Base-by-base conservation (phyloP, 2,329 filamentous ascomycete species). In the Ceratocystis cubensis region DNA sequence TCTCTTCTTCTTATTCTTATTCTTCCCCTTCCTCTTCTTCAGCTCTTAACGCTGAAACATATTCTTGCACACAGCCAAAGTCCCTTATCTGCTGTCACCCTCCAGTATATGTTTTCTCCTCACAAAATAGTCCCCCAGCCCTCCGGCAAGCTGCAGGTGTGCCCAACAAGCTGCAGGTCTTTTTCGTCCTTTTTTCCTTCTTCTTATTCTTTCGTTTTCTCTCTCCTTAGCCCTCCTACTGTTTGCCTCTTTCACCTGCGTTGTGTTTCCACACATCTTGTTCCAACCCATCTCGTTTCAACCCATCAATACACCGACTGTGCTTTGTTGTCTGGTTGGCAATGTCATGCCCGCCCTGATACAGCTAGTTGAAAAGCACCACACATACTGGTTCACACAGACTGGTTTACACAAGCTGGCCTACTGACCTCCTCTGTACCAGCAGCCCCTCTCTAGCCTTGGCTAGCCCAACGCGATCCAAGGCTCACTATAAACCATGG, bases 71-170 rank as follows among this genome's bases (percentile, higher is more conserved):
- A 20, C 15, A 59, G 20, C 30, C 56, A 59, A 59, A 59, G 56
- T 59, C 28, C 56, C 56, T 41, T 37, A 37, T 15, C 56, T 59
- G 56, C 22, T n/a, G 15, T 37, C 28, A 59, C 56, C 56, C 56
- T 37, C 30, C 13, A 8, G 56, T 15, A 3, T 22, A 22, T 59
- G 17, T 30, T 30, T 59, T 25, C 17, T 37, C 17, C 30, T 59
- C 28, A 8, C 28, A 7, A 33, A n/a, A 30, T 37, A 37, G 28
- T 59, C 15, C 28, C 15, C 30, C 56, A 59, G n/a, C 13, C 28
- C 56, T 37, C 6, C 56, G 56, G 56, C 56, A 59, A 59, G 56
- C 56, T 37, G 56, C 56, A 59, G 56, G 33, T 2, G 30, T 30
- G 28, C 15, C 48, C 22, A 53, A 10, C 22, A 28, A 3, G 7